Percentiles rank a stretch among this genome's conserved stretches.
phyloP scores from a whole-genome alignment of 345 rosid genomes.

The Ailanthus altissimus region DNA sequence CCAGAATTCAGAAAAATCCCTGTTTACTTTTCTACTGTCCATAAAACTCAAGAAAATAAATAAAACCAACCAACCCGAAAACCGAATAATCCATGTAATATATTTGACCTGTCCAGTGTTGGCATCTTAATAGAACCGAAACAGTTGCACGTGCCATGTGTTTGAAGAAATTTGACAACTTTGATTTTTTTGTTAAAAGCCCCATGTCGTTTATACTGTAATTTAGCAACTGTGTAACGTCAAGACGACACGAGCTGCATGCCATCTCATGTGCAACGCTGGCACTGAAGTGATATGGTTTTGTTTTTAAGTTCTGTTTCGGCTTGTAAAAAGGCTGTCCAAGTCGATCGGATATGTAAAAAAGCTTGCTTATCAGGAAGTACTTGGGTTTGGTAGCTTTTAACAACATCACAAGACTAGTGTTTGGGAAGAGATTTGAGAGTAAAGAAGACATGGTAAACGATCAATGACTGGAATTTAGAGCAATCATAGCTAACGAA shows the following conservation, averaged over 20 bases:
- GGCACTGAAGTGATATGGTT: too few relatives aligned
- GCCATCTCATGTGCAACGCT: too few relatives aligned
- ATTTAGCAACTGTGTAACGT: background rate
- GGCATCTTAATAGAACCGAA: background rate
- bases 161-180: slow-evolving; percentile 4
- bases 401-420: slow-evolving; percentile 29
- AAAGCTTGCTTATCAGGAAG: slow-evolving; percentile 29
- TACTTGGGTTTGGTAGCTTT: slow-evolving; percentile 33
- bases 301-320: too few relatives aligned
- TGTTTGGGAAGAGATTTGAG: slow-evolving; percentile 35
- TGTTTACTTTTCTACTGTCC: background rate
- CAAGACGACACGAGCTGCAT: too few relatives aligned
- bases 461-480: slow-evolving; percentile 27
- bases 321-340: too few relatives aligned
- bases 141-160: slow-evolving; percentile 14
- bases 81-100: too few relatives aligned
- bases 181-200: too few relatives aligned
- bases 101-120: too few relatives aligned
- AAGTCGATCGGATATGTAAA: background rate
- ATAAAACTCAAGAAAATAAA: background rate
- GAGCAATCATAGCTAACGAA: slow-evolving; percentile 26
- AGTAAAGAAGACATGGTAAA: slow-evolving; percentile 25
- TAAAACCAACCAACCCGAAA: background rate
- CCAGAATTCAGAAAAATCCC: background rate
- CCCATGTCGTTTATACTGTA: too few relatives aligned